Percentiles rank a stretch among this genome's conserved stretches.
phyloP scores from a whole-genome alignment of 257 asterid species.

The Solanum acaule region DNA sequence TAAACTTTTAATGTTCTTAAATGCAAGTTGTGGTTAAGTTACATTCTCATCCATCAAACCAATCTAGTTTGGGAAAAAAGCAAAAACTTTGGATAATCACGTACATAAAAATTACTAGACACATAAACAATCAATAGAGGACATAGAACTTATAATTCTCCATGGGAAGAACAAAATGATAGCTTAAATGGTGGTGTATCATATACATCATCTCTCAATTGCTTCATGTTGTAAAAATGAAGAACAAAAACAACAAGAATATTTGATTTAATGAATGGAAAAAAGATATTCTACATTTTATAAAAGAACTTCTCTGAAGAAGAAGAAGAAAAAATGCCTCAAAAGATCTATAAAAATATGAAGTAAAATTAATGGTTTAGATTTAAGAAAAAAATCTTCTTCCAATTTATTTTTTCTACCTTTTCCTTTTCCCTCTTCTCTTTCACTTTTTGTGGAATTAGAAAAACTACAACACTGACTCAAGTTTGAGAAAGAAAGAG shows the following conservation, averaged over 20 bases:
- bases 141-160: conserved; percentile 51
- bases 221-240: conserved; percentile 52
- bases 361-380: conserved; percentile 12
- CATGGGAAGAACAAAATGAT: conserved; percentile 56
- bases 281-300: neutral
- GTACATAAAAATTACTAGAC: neutral
- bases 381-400: conserved; percentile 8
- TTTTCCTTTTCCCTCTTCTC: neutral
- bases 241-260: conserved; percentile 1
- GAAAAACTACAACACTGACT: neutral
- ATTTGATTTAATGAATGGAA: neutral
- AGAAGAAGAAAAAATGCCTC: conserved; percentile 4
- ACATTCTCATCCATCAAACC: neutral
- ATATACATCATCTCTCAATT: conserved; percentile 54
- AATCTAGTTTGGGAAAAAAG: neutral
- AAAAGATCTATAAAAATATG: conserved; percentile 42
- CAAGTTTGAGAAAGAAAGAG: conserved; percentile 1
- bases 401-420: neutral
- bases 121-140: neutral
- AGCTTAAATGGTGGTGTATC: conserved; percentile 57
- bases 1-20: neutral
- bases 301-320: conserved; percentile 23
- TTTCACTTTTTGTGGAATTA: conserved; percentile 5
- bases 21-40: neutral
- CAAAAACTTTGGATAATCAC: neutral